phyloP scores from a whole-genome alignment of 108 stramenopile genomes.

The Craspedostauros australis region DNA sequence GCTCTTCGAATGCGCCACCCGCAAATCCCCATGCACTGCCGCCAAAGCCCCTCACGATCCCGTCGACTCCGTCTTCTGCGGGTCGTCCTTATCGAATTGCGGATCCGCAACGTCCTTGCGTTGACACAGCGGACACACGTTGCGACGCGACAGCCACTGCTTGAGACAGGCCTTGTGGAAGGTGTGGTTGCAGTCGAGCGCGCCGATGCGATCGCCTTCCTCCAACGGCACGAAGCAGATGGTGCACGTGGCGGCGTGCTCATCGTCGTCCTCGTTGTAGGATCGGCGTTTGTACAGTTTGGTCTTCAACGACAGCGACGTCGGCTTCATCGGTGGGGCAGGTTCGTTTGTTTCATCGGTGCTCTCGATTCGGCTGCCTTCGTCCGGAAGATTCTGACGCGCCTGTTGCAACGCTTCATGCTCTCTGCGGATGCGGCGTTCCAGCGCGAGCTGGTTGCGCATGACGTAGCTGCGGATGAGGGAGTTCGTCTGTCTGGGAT shows the following conservation, averaged over 20 bases:
- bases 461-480: too few relatives aligned
- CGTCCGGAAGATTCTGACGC: too few relatives aligned
- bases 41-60: too few relatives aligned
- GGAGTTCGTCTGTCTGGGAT: too few relatives aligned
- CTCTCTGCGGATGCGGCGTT: too few relatives aligned
- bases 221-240: conserved; percentile 55
- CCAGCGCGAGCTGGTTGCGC: too few relatives aligned
- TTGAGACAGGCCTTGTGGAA: conserved; percentile 66
- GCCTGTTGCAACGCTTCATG: too few relatives aligned
- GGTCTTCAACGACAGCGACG: conserved; percentile 1
- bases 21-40: too few relatives aligned
- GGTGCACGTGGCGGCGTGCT: conserved; percentile 26
- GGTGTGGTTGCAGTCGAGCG: conserved; percentile 46
- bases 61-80: background rate
- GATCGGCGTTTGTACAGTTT: background rate
- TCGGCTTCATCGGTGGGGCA: too few relatives aligned
- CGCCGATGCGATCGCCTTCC: conserved; percentile 68
- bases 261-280: background rate
- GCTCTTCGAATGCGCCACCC: too few relatives aligned
- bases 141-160: conserved; percentile 53
- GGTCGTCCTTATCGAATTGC: background rate
- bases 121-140: conserved; percentile 74
- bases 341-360: too few relatives aligned
- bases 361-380: too few relatives aligned
- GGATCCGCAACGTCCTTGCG: conserved; percentile 35